Percentiles rank a stretch among this genome's conserved stretches.
Evolutionary conservation across 2,329 filamentous ascomycete species (phyloP).

Genomic region (Graphilbum ipis-grandicollis): DNA sequence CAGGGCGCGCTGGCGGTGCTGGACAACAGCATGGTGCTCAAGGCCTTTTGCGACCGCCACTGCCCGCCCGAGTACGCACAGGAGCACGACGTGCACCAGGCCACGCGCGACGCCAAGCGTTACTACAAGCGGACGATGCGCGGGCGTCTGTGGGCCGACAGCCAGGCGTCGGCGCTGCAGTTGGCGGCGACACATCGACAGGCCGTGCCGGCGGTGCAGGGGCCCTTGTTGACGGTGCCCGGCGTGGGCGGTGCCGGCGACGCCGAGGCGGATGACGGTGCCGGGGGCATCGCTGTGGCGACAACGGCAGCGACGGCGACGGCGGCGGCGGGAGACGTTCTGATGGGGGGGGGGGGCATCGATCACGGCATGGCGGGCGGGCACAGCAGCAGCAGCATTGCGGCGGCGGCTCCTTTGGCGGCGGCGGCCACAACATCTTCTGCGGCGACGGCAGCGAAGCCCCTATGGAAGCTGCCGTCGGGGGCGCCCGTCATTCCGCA

Average conservation of each 20-base stretch:
- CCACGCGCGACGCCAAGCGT: slow-evolving; percentile 66
- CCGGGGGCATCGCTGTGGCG: slow-evolving; percentile 34
- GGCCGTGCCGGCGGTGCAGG: slow-evolving; percentile 52
- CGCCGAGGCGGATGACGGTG: neutral
- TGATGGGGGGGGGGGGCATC: too few relatives aligned
- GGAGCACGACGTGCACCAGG: slow-evolving; percentile 67
- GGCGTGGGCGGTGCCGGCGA: neutral
- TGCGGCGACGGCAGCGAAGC: slow-evolving; percentile 34
- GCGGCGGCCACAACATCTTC: neutral
- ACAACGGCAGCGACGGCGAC: slow-evolving; percentile 34
- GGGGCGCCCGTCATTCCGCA: slow-evolving; percentile 89
- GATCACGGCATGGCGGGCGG: too few relatives aligned
- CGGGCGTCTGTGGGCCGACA: slow-evolving; percentile 81
- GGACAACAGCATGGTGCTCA: slow-evolving; percentile 64
- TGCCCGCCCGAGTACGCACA: slow-evolving; percentile 76
- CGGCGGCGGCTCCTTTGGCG: neutral
- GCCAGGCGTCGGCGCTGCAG: slow-evolving; percentile 64
- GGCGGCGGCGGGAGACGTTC: too few relatives aligned
- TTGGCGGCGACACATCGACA: slow-evolving; percentile 57
- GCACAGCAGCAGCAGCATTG: neutral
- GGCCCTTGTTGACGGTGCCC: slow-evolving; percentile 33
- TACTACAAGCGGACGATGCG: slow-evolving; percentile 86
- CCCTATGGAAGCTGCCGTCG: slow-evolving; percentile 81
- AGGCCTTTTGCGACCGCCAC: slow-evolving; percentile 93
- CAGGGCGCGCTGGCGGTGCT: slow-evolving; percentile 63